phyloP scores from a whole-genome alignment of 2,329 filamentous ascomycete genomes.

The Delphinella strobiligena region DNA sequence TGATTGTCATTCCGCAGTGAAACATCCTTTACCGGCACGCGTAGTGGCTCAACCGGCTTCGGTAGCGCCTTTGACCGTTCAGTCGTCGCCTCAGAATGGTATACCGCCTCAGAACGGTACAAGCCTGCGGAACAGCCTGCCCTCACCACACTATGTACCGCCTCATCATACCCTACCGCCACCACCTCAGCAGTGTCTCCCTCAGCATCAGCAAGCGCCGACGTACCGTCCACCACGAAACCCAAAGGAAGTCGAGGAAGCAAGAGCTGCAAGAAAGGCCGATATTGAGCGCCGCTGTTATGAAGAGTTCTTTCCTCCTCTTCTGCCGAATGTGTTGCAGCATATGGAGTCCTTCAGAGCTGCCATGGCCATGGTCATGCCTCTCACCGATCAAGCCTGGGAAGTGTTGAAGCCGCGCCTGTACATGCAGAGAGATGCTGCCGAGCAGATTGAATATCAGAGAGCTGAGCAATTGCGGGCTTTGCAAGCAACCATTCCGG shows the following conservation, averaged over 20 bases:
- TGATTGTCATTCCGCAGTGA: slow-evolving; percentile 13
- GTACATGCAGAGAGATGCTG: slow-evolving; percentile 51
- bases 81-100: not conserved
- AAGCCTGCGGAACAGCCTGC: no score
- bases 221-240: slow-evolving; percentile 29
- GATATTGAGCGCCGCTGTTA: slow-evolving; percentile 61
- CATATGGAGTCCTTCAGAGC: slow-evolving; percentile 66
- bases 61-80: not conserved
- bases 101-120: not conserved
- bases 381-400: slow-evolving; percentile 60
- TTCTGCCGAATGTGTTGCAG: slow-evolving; percentile 49
- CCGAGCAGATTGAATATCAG: slow-evolving; percentile 44
- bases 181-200: not conserved
- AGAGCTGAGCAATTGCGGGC: slow-evolving; percentile 26
- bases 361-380: slow-evolving; percentile 55
- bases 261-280: slow-evolving; percentile 50
- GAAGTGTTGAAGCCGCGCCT: slow-evolving; percentile 55
- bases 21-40: slow-evolving; percentile 7
- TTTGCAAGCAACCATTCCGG: slow-evolving; percentile 34
- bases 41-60: slow-evolving; percentile 1
- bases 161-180: no score
- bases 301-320: slow-evolving; percentile 51
- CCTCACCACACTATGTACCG: no score
- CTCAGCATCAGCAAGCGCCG: slow-evolving; percentile 1
- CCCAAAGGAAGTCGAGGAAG: slow-evolving; percentile 49